Percentiles rank a stretch among this genome's conserved stretches.
phyloP scores from a whole-genome alignment of 108 stramenopile species.

The Pseudonitzschia delicatissima region DNA sequence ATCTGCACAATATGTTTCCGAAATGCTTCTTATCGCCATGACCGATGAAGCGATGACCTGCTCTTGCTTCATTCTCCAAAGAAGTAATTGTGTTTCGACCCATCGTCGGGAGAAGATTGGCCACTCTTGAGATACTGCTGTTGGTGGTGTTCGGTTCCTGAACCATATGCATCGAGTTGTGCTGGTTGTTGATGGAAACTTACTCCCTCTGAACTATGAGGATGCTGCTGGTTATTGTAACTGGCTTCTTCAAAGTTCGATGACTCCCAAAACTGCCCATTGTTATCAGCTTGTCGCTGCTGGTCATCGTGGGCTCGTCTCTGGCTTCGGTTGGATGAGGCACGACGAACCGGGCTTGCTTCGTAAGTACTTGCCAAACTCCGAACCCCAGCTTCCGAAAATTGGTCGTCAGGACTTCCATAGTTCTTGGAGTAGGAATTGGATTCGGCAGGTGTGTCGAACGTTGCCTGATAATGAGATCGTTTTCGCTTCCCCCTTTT shows the following conservation, averaged over 20 bases:
- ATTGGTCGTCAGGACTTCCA: neutral
- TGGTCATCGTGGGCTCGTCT: neutral
- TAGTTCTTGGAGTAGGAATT: neutral
- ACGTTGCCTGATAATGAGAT: neutral
- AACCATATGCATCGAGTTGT: neutral
- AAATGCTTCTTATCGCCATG: too few relatives aligned
- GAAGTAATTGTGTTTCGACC: neutral
- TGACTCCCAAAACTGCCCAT: slow-evolving; percentile 4
- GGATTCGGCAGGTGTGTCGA: neutral
- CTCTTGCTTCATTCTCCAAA: neutral
- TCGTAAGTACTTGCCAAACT: neutral
- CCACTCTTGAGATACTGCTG: too few relatives aligned
- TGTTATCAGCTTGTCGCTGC: neutral
- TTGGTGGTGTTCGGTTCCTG: neutral
- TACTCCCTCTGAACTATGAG: neutral
- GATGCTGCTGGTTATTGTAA: slow-evolving; percentile 2
- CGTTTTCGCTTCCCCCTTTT: neutral
- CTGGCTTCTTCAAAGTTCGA: neutral
- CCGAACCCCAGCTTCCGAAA: slow-evolving; percentile 1
- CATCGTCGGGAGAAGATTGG: neutral
- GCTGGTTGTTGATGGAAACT: neutral
- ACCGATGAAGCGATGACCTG: too few relatives aligned
- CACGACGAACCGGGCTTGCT: neutral
- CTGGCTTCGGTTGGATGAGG: neutral
- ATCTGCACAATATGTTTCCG: too few relatives aligned